These are phyloP conservation scores for Corylus americana DNA, from an alignment of 306 rosid genomes.

Conservation along the genomic window DNA sequence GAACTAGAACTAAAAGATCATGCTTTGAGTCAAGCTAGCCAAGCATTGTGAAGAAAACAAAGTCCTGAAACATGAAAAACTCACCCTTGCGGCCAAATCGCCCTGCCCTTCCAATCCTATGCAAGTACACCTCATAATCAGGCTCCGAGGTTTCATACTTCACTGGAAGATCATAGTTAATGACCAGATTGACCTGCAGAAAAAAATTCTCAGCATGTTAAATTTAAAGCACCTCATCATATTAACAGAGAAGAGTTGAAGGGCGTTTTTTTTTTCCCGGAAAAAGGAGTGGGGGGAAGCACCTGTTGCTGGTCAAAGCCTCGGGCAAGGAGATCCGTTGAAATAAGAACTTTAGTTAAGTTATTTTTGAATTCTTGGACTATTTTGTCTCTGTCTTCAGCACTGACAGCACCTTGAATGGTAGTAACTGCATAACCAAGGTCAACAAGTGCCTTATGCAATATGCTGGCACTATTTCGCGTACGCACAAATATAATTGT, in stretches of 20 bases:
- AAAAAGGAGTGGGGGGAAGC: not conserved
- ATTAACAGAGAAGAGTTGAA: not conserved
- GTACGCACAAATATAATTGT: constrained; percentile 80
- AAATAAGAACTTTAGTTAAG: constrained; percentile 75
- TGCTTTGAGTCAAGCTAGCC: constrained; percentile 2
- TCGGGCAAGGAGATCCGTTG: constrained; percentile 82
- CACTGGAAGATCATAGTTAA: constrained; percentile 80
- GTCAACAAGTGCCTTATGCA: constrained; percentile 59
- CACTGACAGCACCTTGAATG: constrained; percentile 67
- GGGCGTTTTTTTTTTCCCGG: not conserved
- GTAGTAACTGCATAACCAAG: constrained; percentile 72
- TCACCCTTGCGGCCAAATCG: constrained; percentile 92
- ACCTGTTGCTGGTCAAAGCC: constrained; percentile 96
- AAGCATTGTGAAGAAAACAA: constrained; percentile 1
- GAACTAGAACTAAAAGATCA: not conserved
- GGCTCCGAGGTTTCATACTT: constrained; percentile 58
- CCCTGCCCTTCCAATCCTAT: constrained; percentile 89
- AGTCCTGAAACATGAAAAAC: constrained; percentile 14
- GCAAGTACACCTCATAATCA: constrained; percentile 81
- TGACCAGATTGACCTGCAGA: constrained; percentile 70
- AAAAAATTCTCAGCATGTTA: constrained; percentile 17
- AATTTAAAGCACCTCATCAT: not conserved
- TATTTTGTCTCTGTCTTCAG: constrained; percentile 74
- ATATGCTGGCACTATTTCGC: constrained; percentile 60
- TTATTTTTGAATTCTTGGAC: constrained; percentile 82